phyloP scores from a whole-genome alignment of 305 asterid species.

The Striga hermonthica region DNA sequence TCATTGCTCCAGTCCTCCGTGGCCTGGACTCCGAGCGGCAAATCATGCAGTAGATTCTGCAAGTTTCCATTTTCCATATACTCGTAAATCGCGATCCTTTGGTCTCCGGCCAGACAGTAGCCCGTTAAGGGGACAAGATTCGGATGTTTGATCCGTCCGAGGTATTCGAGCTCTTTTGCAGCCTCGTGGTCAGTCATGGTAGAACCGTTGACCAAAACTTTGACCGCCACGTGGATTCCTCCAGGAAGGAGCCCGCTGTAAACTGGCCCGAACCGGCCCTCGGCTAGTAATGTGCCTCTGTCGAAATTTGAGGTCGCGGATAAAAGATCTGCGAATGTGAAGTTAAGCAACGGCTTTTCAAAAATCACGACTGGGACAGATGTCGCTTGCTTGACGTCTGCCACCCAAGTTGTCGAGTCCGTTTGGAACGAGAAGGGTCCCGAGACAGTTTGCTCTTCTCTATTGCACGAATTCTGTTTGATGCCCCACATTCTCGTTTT shows the following conservation, averaged over 20 bases:
- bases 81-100: slow-evolving; percentile 83
- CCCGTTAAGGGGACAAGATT: slow-evolving; percentile 88
- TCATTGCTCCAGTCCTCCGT: slow-evolving; percentile 82
- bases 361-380: slow-evolving; percentile 76
- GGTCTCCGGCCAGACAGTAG: slow-evolving; percentile 92
- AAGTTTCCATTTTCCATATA: slow-evolving; percentile 90
- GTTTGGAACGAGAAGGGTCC: slow-evolving; percentile 93
- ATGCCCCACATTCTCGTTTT: slow-evolving; percentile 65
- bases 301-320: slow-evolving; percentile 85
- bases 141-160: slow-evolving; percentile 84
- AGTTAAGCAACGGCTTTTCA: slow-evolving; percentile 89
- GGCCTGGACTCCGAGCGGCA: slow-evolving; percentile 66
- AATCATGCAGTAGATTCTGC: slow-evolving; percentile 75
- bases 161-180: slow-evolving; percentile 79
- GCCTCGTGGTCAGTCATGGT: slow-evolving; percentile 94
- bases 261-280: slow-evolving; percentile 89
- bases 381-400: slow-evolving; percentile 86
- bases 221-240: slow-evolving; percentile 84
- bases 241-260: slow-evolving; percentile 75
- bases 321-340: slow-evolving; percentile 79
- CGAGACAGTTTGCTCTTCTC: slow-evolving; percentile 67
- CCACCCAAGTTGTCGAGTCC: slow-evolving; percentile 93
- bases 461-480: slow-evolving; percentile 53
- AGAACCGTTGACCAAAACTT: slow-evolving; percentile 84
- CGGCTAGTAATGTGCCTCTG: slow-evolving; percentile 75